Base-by-base conservation (phyloP, 225 moss, liverwort and hornwort species). In the Ulota crispa region DNA sequence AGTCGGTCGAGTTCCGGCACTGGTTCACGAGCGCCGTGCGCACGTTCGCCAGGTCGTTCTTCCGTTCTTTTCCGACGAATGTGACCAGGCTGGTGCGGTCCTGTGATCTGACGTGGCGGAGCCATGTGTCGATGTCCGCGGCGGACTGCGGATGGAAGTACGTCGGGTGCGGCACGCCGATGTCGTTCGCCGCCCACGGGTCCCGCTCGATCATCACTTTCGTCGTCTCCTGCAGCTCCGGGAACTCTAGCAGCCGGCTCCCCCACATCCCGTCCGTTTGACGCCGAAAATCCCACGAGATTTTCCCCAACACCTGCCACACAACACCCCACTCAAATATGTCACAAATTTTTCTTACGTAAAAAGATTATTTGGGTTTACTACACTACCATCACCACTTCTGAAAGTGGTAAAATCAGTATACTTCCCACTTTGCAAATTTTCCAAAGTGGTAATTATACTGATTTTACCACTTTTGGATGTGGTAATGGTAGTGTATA, bases 221-320 rank as follows among this genome's bases (percentile, higher is more conserved):
- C 0, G 89, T 83, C 26, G 85, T 62, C 0, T 83, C 9, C 10
- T 53, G 32, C 75, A 94, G 85, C 26, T 86, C 80, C 2, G 92
- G 83, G 12, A 93, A 80, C 52, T 71, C 27, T 0, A 95, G 87
- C 39, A 97, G 85, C 47, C 88, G 80, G 60, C 89, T 95, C 4
- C 97, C 97, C 97, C 97, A 97, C 1, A 30, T 52, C 1, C 15
- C 64, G 1, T 37, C 20, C 16, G 16, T 12, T 52, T 59, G 83
- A 0, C 97, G 85, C 3, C 97, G 93, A 43, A 97, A 95, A 73
- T 97, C 97, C 95, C 95, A 97, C 4, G 93, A 84, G n/a, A 97
- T 93, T 77, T 95, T 95, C 0, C 97, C 97, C 52, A 97, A 52
- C 14, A 97, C 79, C 79, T 79, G 45, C 55, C 27, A 21, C 2